Base-by-base conservation (phyloP, 2,329 filamentous ascomycete genomes). In the Claviceps africana region DNA sequence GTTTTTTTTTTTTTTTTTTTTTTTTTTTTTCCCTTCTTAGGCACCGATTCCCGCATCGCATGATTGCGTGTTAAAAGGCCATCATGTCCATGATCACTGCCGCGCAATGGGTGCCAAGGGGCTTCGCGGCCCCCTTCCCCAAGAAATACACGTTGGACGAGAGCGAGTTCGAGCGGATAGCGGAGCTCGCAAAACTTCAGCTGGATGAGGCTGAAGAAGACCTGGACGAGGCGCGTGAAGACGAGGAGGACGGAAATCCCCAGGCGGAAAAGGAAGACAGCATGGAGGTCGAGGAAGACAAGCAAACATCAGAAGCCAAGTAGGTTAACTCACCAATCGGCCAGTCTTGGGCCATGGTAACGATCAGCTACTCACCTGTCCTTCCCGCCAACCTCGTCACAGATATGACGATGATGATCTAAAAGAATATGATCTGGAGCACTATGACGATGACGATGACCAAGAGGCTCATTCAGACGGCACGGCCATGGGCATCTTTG, bases 361-460 rank as follows among this genome's bases (percentile, higher is more conserved):
- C 11, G 25, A 40, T 44, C 15, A 37, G 35, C 17, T 7, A 49
- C 60, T 62, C 52, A 64, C 53, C 40, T n/a, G 7, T 2, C 5
- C 42, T 8, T 15, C 13, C 39, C n/a, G 6, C 22, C 33, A 13
- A 4, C 33, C 4, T 13, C 13, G 25, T 56, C n/a, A 25, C 57
- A 78, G 75, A 52, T 72, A 80, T 39, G 73, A 85, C 57, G 88
- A 95, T 63, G 88, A 94, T 59, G 90, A 95, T 65, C 76, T 98
- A 48, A 93, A 91, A 69, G 89, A 98, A 69, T 98, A 96, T 70
- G 85, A 98, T 64, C 78, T 98, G 51, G 91, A 97, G 57, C 83
- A 95, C 68, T 98, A 98, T 67, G 93, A 98, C 61, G 86, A 93
- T 59, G 86, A 93, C 47, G 82, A 82, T 31, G 79, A 87, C 17